Evolutionary conservation across 306 rosid genomes (phyloP).

Genomic region (Erythrophleum fordii): DNA sequence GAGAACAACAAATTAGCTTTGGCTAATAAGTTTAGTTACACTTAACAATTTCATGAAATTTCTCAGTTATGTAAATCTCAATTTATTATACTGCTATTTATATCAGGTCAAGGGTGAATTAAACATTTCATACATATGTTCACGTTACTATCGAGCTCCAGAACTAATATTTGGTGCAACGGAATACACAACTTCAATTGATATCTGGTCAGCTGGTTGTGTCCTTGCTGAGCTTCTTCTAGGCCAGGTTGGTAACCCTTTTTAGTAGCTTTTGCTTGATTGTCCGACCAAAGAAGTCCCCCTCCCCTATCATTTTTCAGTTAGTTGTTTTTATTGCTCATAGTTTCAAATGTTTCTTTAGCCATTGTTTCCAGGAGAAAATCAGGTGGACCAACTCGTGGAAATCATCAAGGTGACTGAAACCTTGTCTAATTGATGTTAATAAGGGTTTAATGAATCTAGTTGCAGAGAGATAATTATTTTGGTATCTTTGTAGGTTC

Average conservation of each 20-base stretch:
- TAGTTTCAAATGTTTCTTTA: conserved; percentile 52
- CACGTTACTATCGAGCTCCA: conserved; percentile 99
- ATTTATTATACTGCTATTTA: conserved; percentile 9
- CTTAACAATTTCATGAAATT: conserved; percentile 1
- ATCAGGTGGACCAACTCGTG: conserved; percentile 95
- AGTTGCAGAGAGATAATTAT: conserved; percentile 25
- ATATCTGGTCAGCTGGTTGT: conserved; percentile 99
- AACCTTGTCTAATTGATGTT: conserved; percentile 39
- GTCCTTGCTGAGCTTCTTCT: conserved; percentile 97
- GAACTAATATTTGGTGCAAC: conserved; percentile 97
- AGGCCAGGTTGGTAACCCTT: conserved; percentile 69
- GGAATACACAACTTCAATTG: conserved; percentile 86
- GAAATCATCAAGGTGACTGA: conserved; percentile 90
- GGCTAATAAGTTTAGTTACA: conserved; percentile 31
- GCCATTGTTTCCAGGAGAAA: conserved; percentile 98
- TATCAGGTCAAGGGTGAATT: conserved; percentile 85
- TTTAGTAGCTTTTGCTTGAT: too few relatives aligned
- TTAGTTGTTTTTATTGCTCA: conserved; percentile 33
- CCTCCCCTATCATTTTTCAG: conserved; percentile 3
- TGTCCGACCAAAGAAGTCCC: too few relatives aligned
- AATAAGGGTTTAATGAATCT: conserved; percentile 23
- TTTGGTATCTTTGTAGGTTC: conserved; percentile 66
- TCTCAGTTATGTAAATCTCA: conserved; percentile 16
- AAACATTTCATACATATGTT: conserved; percentile 91
- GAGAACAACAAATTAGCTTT: conserved; percentile 5